Evolutionary conservation across 306 rosid genomes (phyloP).

Genomic region (Vachellia pachyceras): DNA sequence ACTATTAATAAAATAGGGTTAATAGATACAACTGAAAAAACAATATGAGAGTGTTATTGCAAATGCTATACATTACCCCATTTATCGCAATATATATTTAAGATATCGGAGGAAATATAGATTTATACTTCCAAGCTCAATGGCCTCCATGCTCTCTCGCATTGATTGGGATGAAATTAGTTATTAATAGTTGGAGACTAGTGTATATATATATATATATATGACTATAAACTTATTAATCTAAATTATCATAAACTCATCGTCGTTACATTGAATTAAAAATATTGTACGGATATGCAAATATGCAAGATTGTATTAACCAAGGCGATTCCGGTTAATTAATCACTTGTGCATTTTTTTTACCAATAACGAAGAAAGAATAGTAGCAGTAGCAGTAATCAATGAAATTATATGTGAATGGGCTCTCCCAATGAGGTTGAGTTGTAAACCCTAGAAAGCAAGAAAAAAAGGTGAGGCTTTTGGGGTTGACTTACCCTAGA

Average conservation of each 20-base stretch:
- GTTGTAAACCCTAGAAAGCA: slow-evolving; percentile 6
- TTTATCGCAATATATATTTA: too few relatives aligned
- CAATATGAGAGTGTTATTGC: too few relatives aligned
- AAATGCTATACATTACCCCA: too few relatives aligned
- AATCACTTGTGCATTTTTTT: neutral
- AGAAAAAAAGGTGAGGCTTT: slow-evolving; percentile 59
- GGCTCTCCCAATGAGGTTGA: neutral
- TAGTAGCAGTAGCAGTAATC: neutral
- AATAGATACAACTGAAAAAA: too few relatives aligned
- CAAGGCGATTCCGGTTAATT: neutral
- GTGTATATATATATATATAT: too few relatives aligned
- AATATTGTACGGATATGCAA: neutral
- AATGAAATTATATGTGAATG: neutral
- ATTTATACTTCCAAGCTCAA: neutral
- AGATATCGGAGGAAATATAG: neutral
- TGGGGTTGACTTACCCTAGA: slow-evolving; percentile 83
- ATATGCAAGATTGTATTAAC: neutral
- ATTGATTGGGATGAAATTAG: too few relatives aligned
- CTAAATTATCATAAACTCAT: neutral
- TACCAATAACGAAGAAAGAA: neutral
- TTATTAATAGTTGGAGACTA: too few relatives aligned
- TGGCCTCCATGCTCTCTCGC: neutral
- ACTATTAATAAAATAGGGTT: too few relatives aligned
- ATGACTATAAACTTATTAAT: too few relatives aligned
- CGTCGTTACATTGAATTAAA: neutral